Percentiles rank a stretch among this genome's conserved stretches.
phyloP scores from a whole-genome alignment of 2,329 filamentous ascomycete species.

The Aureobasidium sp. region DNA sequence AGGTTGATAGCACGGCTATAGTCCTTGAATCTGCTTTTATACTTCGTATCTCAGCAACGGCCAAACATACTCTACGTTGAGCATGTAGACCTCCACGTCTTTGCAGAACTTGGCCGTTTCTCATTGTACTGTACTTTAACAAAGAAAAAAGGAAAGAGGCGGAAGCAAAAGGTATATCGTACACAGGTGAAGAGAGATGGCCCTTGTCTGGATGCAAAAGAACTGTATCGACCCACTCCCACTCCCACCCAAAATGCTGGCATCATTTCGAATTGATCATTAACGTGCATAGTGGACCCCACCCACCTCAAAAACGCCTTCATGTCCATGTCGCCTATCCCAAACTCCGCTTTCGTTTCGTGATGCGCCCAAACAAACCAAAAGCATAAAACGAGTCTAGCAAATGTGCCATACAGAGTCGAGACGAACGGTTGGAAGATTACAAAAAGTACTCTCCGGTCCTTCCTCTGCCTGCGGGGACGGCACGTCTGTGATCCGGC shows the following conservation, averaged over 20 bases:
- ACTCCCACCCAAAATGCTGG: not conserved
- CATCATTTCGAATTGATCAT: not conserved
- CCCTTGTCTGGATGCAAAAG: not conserved
- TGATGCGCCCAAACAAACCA: not conserved
- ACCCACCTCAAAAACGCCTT: not conserved
- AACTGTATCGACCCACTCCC: not conserved
- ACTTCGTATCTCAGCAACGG: no score
- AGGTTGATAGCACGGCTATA: no score
- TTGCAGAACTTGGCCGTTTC: not conserved
- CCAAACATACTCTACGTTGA: no score
- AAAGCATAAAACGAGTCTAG: not conserved
- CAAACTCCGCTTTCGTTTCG: not conserved
- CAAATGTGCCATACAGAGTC: not conserved
- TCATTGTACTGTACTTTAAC: not conserved
- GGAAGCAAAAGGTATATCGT: constrained; percentile 1
- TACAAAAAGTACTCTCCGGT: constrained; percentile 47
- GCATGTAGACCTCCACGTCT: not conserved
- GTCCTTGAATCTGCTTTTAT: no score
- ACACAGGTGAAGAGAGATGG: not conserved
- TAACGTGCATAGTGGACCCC: not conserved
- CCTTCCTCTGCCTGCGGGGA: constrained; percentile 56
- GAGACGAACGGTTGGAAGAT: not conserved
- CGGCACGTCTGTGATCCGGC: constrained; percentile 75
- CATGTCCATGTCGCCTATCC: not conserved
- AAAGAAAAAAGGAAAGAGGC: not conserved